A percentile compares a stretch with the other conserved stretches of the same genome.
Conservation (phyloP, 2,329 filamentous ascomycete species). For the Fusarium multiceps region DNA sequence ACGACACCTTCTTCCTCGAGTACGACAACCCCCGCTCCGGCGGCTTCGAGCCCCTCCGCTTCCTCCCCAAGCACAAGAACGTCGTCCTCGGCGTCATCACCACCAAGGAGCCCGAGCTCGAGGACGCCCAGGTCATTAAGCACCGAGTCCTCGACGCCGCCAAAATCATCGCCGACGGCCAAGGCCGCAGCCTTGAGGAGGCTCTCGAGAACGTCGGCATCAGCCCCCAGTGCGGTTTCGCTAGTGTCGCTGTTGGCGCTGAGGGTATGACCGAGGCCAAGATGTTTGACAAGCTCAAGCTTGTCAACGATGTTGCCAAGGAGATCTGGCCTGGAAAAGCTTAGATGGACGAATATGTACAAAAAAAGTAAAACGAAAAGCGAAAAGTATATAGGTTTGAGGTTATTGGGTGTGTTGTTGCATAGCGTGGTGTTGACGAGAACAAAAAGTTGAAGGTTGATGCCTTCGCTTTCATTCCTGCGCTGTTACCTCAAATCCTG, state of each 20-base stretch:
- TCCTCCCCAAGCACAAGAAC: constrained; percentile 70
- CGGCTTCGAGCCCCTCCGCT: constrained; percentile 70
- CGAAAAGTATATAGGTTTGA: constrained; percentile 5
- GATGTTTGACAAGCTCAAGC: constrained; percentile 76
- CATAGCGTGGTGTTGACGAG: constrained; percentile 32
- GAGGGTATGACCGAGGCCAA: constrained; percentile 74
- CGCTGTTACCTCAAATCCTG: background rate
- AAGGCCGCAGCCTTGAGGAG: constrained; percentile 69
- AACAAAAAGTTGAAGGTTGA: background rate
- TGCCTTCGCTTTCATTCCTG: background rate
- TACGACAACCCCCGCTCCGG: constrained; percentile 70
- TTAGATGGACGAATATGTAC: background rate
- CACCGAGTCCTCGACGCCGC: constrained; percentile 67
- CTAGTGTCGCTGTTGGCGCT: constrained; percentile 72
- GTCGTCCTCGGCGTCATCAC: constrained; percentile 71
- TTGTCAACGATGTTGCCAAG: constrained; percentile 74
- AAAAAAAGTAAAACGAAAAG: background rate
- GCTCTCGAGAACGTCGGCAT: constrained; percentile 73
- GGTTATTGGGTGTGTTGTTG: constrained; percentile 3
- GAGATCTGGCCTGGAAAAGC: constrained; percentile 66
- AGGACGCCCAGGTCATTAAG: constrained; percentile 67
- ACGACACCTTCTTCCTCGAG: constrained; percentile 71
- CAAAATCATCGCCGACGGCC: constrained; percentile 73
- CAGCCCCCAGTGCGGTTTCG: constrained; percentile 77
- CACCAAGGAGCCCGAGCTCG: constrained; percentile 68